Evolutionary conservation across 2,329 filamentous ascomycete genomes (phyloP), one percentile per base, ranked within the genome.

Genomic region (Alternaria sp.): DNA sequence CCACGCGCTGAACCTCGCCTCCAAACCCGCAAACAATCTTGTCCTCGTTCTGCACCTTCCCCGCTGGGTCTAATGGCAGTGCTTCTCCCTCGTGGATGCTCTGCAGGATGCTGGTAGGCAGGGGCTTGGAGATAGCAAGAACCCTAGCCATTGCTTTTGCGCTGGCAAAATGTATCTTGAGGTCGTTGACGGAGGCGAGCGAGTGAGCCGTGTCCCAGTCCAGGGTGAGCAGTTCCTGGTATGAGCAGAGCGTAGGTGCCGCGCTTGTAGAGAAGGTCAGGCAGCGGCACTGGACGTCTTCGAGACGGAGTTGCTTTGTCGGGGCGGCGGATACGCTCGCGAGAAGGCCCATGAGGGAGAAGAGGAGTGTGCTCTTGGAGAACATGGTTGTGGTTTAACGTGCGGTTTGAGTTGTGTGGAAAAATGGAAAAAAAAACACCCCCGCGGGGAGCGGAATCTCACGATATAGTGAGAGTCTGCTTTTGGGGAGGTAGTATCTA

Each of bases 121-220:
- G 39, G 4, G 67, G 70, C 8, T 54, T 49, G 5, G 63, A 40
- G 2, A 64, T 63, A 1, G 62, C 44, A 5, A 73, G 68, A 10
- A 73, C 61, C 36, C 53, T 65, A 14, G 61, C 41, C 21, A 72
- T 63, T 14, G 70, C 65, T 14, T 17, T 51, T 36, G 67, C 37
- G 51, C 60, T 69, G 6, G 70, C 68, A 52, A 73, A 72, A 13
- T 69, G 61, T 26, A 74, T 62, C 24, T 63, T 61, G 51, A 74
- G 56, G 4, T 67, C 60, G 54, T 68, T 63, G 14, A 62, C 51
- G 11, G 60, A 59, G 2, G 71, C 70, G 11, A 73, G 61, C 0
- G 53, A 56, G n/a, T 63, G 63, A 5, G 71, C 71, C 0, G 65
- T 60, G 14, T 63, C 42, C 70, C 70, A 74, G 54, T 66, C 62